These are phyloP conservation scores for Auxenochlorella pyrenoidosa DNA, from an alignment of 139 green algal species.

Conservation along the genomic window DNA sequence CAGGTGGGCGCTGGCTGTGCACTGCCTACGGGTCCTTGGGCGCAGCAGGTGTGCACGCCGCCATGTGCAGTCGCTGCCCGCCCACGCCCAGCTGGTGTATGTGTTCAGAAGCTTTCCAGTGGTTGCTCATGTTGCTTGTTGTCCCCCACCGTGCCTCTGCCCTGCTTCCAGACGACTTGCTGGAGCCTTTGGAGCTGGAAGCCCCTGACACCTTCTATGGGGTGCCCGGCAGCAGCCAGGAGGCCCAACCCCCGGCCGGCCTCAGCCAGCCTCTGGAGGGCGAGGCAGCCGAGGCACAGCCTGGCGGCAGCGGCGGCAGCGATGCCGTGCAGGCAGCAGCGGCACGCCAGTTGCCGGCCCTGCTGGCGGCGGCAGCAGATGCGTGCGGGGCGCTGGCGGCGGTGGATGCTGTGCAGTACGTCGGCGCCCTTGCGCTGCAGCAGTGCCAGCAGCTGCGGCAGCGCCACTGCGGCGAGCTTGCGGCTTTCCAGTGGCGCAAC, in stretches of 20 bases:
- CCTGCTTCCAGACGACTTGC: neutral
- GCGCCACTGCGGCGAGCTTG: conserved; percentile 12
- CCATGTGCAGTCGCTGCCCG: neutral
- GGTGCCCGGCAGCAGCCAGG: neutral
- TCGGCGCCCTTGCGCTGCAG: conserved; percentile 31
- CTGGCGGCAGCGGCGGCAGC: neutral
- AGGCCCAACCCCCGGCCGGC: neutral
- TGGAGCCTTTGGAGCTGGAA: conserved; percentile 10
- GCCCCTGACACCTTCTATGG: neutral
- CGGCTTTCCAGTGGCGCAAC: conserved; percentile 9
- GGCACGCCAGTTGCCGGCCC: neutral
- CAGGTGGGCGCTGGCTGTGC: neutral
- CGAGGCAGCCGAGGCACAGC: neutral
- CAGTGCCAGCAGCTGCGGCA: conserved; percentile 18
- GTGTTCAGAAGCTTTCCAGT: too few species aligned
- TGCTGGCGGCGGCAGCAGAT: conserved; percentile 5
- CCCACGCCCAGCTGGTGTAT: neutral
- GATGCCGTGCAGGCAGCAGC: too few species aligned
- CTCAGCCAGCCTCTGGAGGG: neutral
- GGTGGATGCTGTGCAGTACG: conserved; percentile 28
- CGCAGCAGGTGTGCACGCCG: too few species aligned
- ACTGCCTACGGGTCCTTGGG: neutral
- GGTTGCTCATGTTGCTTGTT: too few species aligned
- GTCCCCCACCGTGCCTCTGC: too few species aligned
- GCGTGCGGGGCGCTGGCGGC: conserved; percentile 27